Evolutionary conservation across 768 basidiomycete genomes (phyloP).

Genomic region (Lactifluus hygrophoroides): DNA sequence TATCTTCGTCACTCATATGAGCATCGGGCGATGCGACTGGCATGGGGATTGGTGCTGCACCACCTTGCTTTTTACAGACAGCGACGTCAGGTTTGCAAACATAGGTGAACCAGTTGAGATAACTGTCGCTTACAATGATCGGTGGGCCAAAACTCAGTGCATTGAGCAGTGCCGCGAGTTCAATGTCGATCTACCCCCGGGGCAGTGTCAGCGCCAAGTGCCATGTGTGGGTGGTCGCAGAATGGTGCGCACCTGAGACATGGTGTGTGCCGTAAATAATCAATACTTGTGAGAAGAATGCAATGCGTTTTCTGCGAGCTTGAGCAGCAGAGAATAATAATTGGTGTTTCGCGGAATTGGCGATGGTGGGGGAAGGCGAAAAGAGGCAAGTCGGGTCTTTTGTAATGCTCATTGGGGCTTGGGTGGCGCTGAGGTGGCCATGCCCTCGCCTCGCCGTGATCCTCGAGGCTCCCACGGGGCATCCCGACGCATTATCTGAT

Average conservation of each 20-base stretch:
- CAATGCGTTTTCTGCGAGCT: background rate
- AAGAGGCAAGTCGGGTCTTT: background rate
- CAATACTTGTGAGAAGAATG: background rate
- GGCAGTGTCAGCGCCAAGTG: background rate
- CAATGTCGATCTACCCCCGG: constrained; percentile 3
- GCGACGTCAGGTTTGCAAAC: background rate
- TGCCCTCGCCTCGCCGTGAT: background rate
- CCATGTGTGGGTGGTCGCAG: background rate
- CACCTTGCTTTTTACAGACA: background rate
- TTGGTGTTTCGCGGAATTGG: background rate
- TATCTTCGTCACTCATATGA: constrained; percentile 6
- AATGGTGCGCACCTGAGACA: constrained; percentile 4
- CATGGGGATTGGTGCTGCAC: background rate
- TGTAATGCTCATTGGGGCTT: background rate
- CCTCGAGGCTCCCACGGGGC: constrained; percentile 2
- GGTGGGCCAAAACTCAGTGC: constrained; percentile 7
- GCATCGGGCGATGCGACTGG: background rate
- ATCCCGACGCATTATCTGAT: background rate
- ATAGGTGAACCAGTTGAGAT: too few species aligned
- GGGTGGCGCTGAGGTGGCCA: background rate
- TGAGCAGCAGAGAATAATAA: background rate
- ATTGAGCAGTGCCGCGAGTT: constrained; percentile 17
- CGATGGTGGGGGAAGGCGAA: background rate
- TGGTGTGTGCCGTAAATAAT: background rate
- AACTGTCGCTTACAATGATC: background rate